A percentile compares a stretch with the other conserved stretches of the same genome.
phyloP scores from a whole-genome alignment of 495 filamentous ascomycete genomes.

The Penicillium chermesinum region DNA sequence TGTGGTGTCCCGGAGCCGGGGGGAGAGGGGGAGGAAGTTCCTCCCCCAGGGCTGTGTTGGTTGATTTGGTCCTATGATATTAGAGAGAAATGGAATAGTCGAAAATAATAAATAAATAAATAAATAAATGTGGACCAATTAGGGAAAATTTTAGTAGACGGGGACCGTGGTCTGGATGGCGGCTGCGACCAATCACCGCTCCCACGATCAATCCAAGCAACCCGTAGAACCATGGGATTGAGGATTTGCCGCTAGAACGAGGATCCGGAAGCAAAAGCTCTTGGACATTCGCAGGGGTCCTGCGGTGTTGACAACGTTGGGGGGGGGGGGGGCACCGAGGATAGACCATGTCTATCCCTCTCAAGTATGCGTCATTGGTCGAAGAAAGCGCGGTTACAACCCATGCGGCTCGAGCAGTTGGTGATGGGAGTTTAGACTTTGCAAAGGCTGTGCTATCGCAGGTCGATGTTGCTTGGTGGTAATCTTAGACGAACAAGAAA shows the following conservation, averaged over 20 bases:
- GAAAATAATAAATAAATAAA: not conserved
- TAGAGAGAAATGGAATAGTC: not conserved
- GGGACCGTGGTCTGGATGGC: not conserved
- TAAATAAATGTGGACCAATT: not conserved
- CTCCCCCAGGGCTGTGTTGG: not conserved
- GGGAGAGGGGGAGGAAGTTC: not conserved
- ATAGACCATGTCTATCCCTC: too few relatives aligned
- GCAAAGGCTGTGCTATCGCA: constrained; percentile 15
- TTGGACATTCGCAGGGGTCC: not conserved
- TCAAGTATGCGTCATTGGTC: too few relatives aligned
- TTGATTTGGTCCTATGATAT: not conserved
- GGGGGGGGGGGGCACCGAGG: too few relatives aligned
- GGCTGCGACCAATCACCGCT: not conserved
- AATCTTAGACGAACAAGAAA: not conserved
- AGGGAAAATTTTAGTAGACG: not conserved
- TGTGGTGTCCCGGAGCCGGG: not conserved
- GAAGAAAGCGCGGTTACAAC: not conserved
- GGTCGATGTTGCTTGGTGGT: constrained; percentile 4
- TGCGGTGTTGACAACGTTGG: too few relatives aligned
- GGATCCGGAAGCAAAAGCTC: not conserved
- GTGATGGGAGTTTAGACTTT: constrained; percentile 24
- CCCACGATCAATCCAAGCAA: not conserved
- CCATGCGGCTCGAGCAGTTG: constrained; percentile 29
- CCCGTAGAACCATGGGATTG: not conserved
- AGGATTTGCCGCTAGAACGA: constrained; percentile 3